Evolutionary conservation across 441 rosid genomes (phyloP), one percentile per base, ranked within the genome.

Genomic region (Adansonia madagascariensis): DNA sequence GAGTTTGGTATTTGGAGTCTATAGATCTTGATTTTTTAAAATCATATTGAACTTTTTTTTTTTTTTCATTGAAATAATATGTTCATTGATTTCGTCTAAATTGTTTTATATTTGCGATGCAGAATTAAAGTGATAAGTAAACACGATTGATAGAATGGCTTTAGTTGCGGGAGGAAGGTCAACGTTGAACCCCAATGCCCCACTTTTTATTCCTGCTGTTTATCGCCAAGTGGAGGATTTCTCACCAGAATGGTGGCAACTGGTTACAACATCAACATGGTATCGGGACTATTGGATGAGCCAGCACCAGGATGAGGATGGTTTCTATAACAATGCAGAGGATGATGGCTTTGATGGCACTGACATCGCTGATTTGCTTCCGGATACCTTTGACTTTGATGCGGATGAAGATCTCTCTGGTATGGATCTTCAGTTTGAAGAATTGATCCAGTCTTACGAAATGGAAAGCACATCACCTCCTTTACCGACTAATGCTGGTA

Each of bases 161-260:
- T 84, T 91, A 63, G 94, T 92, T 75, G 86, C 92, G 62, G 90
- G 90, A 83, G 85, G 96, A 83, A 84, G 90, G 70, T 93, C 98
- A 8, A 88, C 88, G 0, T 76, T 95, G 85, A 93, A 95, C 83
- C 98, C 98, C 0, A 81, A 95, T 76, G 98, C 98, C 24, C 96
- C 98, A 0, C 87, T 92, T 0, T 93, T 91, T 80, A 22, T 95
- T 24, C 98, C 98, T 1, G 94, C 94, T 43, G 96, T 97, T 56
- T 84, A 87, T 18, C 80, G 88, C 14, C 91, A 80, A 71, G 96
- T 95, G 73, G 98, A 93, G 82, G 98, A 95, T 82, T 95, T 93
- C 83, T 95, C 98, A 1, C 95, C 95, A 0, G 94, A 90, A 56
- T 93, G 98, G 98, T 95, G 98, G 98, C 90, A 89, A 10, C 80